Evolutionary conservation across 768 basidiomycete genomes (phyloP), one percentile per base, ranked within the genome.

Genomic region (Chlorophyllum brunneum): DNA sequence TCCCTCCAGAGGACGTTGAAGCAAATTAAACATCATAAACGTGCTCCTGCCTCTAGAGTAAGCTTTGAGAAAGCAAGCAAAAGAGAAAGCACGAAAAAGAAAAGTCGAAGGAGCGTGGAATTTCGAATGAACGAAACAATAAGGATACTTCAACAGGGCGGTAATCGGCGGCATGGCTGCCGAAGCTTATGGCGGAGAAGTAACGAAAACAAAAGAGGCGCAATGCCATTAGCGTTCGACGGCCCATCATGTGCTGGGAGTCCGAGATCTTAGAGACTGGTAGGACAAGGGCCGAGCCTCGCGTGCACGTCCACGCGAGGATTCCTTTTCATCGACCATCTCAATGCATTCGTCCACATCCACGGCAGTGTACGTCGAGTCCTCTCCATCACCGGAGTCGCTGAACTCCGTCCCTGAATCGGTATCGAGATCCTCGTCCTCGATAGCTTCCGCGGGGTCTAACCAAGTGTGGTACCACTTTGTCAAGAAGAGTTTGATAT

Each of bases 401-500:
- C 61, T 66, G 54, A 51, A 71, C 8, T 65, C 60, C 15, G 71
- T 71, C 46, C 72, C 75, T 1, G 69, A 72, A 40, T 74, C 70
- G 9, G 68, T 68, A 33, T 69, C 70, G n/a, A 61, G 65, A 22
- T 66, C 69, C 24, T 64, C 57, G 3, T 56, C 52, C 36, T 57
- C 56, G 29, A 54, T 59, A 37, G 62, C 62, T 24, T 64, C 68
- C 37, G 63, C 64, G 1, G 74, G 67, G 45, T 78, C 70, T 38
- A 81, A 62, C 85, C 86, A 86, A 23, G 74, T 71, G 48, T 77
- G 71, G 66, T 87, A 91, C 86, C 88, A 94, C 51, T 73, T 75
- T 0, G 85, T 82, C 42, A 93, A 73, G 62, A 88, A 88, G 13
- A 83, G 67, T 64, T 90, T 92, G 66, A 94, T 82, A 38, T 88